Conservation (phyloP, 2,329 filamentous ascomycete genomes). For the Beauveria brongniartii region DNA sequence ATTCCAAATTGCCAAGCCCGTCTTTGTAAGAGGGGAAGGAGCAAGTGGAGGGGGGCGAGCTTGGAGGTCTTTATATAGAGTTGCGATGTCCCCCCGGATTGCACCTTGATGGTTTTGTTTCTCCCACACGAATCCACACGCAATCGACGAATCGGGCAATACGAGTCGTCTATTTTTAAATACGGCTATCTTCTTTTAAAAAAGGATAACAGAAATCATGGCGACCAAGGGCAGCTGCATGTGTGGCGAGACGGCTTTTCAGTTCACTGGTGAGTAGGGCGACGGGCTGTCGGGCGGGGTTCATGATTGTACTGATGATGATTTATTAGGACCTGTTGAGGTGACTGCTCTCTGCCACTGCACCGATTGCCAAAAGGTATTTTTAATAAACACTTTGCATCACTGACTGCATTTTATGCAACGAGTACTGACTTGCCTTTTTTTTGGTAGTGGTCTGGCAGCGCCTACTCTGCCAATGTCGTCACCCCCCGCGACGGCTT, state of each 20-base stretch:
- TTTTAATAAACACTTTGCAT: background rate
- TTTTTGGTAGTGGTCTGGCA: constrained; percentile 35
- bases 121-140: background rate
- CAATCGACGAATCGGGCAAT: background rate
- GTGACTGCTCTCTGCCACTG: constrained; percentile 44
- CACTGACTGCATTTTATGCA: background rate
- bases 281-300: background rate
- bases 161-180: background rate
- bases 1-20: background rate
- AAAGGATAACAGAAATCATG: background rate
- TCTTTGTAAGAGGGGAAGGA: background rate
- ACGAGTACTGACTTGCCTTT: background rate
- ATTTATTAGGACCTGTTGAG: constrained; percentile 29
- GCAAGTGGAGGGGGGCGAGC: background rate
- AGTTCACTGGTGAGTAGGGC: constrained; percentile 24
- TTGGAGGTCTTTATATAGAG: constrained; percentile 1
- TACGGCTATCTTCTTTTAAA: background rate
- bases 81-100: background rate
- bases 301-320: background rate
- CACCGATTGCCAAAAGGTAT: constrained; percentile 45
- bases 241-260: constrained; percentile 27
- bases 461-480: constrained; percentile 47
- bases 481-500: constrained; percentile 39
- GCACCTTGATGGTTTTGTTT: constrained; percentile 3
- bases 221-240: constrained; percentile 27